phyloP scores from a whole-genome alignment of 352 stramenopile genomes.

The Pythium scleroteichum region DNA sequence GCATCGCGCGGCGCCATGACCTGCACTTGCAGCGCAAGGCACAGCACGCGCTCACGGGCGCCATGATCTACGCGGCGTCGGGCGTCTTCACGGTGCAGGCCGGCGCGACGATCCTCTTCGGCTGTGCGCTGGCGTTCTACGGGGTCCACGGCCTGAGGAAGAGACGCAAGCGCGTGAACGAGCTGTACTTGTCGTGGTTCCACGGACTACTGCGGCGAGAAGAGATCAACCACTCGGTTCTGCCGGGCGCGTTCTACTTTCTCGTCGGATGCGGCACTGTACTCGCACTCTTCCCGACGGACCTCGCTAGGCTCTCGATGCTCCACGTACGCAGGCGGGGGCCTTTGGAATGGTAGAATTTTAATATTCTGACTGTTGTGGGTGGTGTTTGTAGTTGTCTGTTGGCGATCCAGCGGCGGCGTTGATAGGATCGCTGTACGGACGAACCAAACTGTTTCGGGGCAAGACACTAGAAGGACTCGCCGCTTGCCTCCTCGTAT shows the following conservation, averaged over 20 bases:
- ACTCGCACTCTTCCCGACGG: conserved; percentile 37
- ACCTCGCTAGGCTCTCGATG: conserved; percentile 50
- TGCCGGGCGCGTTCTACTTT: conserved; percentile 69
- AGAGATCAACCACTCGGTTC: conserved; percentile 34
- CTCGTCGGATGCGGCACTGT: conserved; percentile 46
- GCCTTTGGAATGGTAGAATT: too few relatives aligned
- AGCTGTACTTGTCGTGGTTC: conserved; percentile 45
- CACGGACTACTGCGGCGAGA: conserved; percentile 44
- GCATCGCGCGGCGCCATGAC: conserved; percentile 30
- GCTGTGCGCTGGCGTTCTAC: conserved; percentile 40
- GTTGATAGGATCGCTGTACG: conserved; percentile 46
- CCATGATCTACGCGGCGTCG: conserved; percentile 46
- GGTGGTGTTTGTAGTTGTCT: conserved; percentile 35
- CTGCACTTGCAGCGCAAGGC: conserved; percentile 51
- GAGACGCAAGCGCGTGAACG: conserved; percentile 30
- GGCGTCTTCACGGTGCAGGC: conserved; percentile 27
- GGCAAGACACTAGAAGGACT: conserved; percentile 55
- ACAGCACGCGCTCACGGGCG: conserved; percentile 50
- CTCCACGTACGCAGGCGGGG: conserved; percentile 37
- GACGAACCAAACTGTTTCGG: conserved; percentile 19
- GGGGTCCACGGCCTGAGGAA: conserved; percentile 38
- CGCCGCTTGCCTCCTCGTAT: conserved; percentile 38
- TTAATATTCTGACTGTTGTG: too few relatives aligned
- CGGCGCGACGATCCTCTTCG: conserved; percentile 32
- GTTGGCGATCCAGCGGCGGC: conserved; percentile 54